Conservation (phyloP, 2,329 filamentous ascomycete species). For the Fusarium hainanense region DNA sequence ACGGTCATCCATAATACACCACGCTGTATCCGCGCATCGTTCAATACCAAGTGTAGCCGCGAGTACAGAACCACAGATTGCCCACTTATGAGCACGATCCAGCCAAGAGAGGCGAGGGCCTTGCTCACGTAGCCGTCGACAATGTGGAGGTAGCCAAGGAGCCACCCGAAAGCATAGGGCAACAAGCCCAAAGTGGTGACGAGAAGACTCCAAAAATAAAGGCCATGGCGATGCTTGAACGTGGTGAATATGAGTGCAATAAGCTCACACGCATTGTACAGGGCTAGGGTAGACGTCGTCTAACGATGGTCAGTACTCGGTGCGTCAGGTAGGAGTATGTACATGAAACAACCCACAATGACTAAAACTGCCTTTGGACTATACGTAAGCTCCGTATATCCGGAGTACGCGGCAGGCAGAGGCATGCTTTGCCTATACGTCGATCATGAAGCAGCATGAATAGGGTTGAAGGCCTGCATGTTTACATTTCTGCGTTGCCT, state of each 20-base stretch:
- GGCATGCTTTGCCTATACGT: constrained; percentile 1
- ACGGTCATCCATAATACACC: constrained; percentile 27
- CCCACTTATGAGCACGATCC: constrained; percentile 16
- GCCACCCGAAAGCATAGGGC: constrained; percentile 12
- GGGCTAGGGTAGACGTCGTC: constrained; percentile 3
- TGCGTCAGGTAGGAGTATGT: constrained; percentile 43
- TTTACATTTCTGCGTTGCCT: not conserved
- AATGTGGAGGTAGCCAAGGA: constrained; percentile 13
- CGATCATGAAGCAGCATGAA: not conserved
- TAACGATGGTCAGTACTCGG: constrained; percentile 9
- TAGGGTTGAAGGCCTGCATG: not conserved
- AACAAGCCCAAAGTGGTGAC: constrained; percentile 8
- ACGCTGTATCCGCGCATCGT: not conserved
- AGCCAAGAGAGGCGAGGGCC: constrained; percentile 5
- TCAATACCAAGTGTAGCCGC: constrained; percentile 1
- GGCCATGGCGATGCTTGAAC: constrained; percentile 1
- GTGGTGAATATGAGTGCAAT: constrained; percentile 15
- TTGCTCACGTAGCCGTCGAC: constrained; percentile 2
- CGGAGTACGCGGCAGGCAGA: not conserved
- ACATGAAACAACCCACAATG: constrained; percentile 32
- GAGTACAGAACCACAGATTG: constrained; percentile 21
- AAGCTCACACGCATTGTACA: constrained; percentile 19
- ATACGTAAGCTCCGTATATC: not conserved
- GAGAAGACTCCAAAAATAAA: constrained; percentile 22
- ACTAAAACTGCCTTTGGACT: constrained; percentile 17